Conservation (phyloP, 768 basidiomycete genomes). For the Scleroderma citrinum region DNA sequence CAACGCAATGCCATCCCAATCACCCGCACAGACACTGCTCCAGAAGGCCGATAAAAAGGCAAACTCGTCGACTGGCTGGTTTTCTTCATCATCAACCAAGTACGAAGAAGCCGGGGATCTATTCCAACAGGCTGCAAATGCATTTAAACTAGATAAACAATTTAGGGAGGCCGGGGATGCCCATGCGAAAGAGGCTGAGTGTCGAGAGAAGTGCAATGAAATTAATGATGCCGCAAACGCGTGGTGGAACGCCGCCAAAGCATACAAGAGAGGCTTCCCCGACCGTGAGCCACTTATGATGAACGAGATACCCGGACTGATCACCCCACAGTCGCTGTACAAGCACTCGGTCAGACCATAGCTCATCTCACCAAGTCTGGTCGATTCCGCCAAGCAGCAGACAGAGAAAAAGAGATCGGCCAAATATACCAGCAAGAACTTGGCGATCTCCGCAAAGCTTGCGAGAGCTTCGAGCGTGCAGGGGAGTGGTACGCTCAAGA, state of each 20-base stretch:
- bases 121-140: constrained; percentile 90
- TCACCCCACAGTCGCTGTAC: constrained; percentile 68
- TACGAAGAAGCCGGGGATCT: constrained; percentile 95
- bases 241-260: constrained; percentile 97
- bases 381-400: constrained; percentile 95
- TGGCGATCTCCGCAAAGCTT: constrained; percentile 76
- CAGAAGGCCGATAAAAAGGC: constrained; percentile 94
- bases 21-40: constrained; percentile 65
- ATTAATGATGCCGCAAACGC: constrained; percentile 94
- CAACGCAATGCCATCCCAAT: constrained; percentile 62
- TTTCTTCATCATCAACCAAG: constrained; percentile 75
- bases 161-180: constrained; percentile 92
- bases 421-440: constrained; percentile 85
- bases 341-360: constrained; percentile 81
- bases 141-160: constrained; percentile 86
- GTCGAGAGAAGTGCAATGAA: constrained; percentile 84
- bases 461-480: constrained; percentile 86
- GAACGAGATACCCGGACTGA: too few relatives aligned
- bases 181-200: constrained; percentile 91
- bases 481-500: constrained; percentile 98
- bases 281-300: constrained; percentile 55
- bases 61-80: constrained; percentile 79
- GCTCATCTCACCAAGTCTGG: constrained; percentile 76
- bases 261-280: constrained; percentile 84
- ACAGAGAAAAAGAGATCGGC: constrained; percentile 95